Evolutionary conservation across 2,329 filamentous ascomycete species (phyloP).

Genomic region (Torrubiellomyces zombiae): DNA sequence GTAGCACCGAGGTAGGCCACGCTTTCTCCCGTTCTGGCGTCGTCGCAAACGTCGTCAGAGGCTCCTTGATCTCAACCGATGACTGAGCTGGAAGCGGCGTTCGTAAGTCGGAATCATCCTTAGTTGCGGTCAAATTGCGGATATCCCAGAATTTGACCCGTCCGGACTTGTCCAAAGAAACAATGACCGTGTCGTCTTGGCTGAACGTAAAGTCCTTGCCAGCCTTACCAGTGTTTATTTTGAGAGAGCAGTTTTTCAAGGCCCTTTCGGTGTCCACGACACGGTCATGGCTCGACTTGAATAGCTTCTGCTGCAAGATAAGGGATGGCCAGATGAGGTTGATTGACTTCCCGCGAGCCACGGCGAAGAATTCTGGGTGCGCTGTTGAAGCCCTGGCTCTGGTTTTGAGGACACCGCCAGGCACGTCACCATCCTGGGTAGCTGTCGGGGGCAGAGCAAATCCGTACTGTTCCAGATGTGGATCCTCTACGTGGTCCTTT

Average conservation of each 20-base stretch:
- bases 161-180: constrained; percentile 91
- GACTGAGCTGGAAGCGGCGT: constrained; percentile 36
- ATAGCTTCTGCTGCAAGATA: constrained; percentile 44
- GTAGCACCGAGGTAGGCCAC: constrained; percentile 88
- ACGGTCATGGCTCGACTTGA: constrained; percentile 47
- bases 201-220: constrained; percentile 98
- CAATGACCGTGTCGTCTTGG: constrained; percentile 86
- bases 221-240: constrained; percentile 93
- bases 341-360: constrained; percentile 90
- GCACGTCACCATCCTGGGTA: constrained; percentile 75
- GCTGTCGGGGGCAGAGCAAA: constrained; percentile 80
- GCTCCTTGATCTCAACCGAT: constrained; percentile 65
- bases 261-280: constrained; percentile 78
- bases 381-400: constrained; percentile 77
- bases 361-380: constrained; percentile 86
- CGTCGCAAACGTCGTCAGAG: constrained; percentile 72
- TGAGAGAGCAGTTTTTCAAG: constrained; percentile 70
- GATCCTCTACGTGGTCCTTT: constrained; percentile 64
- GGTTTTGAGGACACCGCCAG: constrained; percentile 87
- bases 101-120: constrained; percentile 32
- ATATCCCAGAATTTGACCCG: constrained; percentile 98
- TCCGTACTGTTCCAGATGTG: constrained; percentile 67
- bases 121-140: constrained; percentile 48
- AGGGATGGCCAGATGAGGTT: constrained; percentile 64
- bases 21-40: constrained; percentile 82